These are phyloP conservation scores for Zalaria sp. DNA, from an alignment of 2,329 filamentous ascomycete species.

Conservation along the genomic window DNA sequence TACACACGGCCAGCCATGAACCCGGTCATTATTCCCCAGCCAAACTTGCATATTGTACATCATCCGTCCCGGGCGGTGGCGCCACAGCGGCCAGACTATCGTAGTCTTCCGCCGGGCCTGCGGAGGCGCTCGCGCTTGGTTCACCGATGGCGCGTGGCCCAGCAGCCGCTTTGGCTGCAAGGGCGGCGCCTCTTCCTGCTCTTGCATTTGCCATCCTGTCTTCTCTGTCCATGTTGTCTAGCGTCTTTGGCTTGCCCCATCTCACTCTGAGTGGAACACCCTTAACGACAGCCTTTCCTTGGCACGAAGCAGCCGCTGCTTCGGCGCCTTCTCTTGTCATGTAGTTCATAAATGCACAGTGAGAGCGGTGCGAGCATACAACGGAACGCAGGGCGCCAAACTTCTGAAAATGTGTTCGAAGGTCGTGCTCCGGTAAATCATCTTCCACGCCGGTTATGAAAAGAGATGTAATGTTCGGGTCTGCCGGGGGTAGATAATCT, in stretches of 20 bases:
- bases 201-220: conserved; percentile 67
- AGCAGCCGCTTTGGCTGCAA: conserved; percentile 9
- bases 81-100: conserved; percentile 42
- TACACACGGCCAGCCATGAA: background rate
- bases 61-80: conserved; percentile 55
- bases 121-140: conserved; percentile 28
- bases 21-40: conserved; percentile 51
- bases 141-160: conserved; percentile 14
- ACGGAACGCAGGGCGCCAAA: conserved; percentile 86
- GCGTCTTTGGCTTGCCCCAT: conserved; percentile 84
- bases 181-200: conserved; percentile 49
- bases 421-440: conserved; percentile 81
- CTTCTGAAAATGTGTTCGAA: conserved; percentile 78
- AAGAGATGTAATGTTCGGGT: conserved; percentile 77
- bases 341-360: conserved; percentile 95
- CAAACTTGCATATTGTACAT: conserved; percentile 74
- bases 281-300: conserved; percentile 78
- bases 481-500: conserved; percentile 73
- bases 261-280: conserved; percentile 81
- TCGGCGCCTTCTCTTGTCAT: conserved; percentile 74
- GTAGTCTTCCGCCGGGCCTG: conserved; percentile 25
- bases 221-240: conserved; percentile 84
- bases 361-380: conserved; percentile 91
- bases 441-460: conserved; percentile 95
- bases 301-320: conserved; percentile 66